Evolutionary conservation across 2,329 filamentous ascomycete species (phyloP).

Genomic region (Colletotrichum sansevieriae): DNA sequence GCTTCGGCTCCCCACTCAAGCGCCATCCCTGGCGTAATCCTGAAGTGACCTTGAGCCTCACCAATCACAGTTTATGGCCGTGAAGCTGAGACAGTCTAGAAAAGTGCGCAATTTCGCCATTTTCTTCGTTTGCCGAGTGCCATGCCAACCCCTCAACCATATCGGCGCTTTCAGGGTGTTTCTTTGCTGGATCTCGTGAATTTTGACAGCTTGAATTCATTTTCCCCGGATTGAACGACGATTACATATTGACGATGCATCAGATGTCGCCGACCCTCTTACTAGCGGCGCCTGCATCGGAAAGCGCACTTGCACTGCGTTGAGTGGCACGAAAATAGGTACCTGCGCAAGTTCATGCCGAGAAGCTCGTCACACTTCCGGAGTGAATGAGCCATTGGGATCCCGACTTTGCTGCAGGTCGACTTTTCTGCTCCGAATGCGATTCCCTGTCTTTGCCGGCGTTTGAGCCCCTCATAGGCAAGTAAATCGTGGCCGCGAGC

Average conservation of each 20-base stretch:
- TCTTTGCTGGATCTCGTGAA: constrained; percentile 12
- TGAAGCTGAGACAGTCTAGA: constrained; percentile 31
- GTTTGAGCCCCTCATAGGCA: not conserved
- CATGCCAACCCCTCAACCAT: constrained; percentile 8
- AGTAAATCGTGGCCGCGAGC: not conserved
- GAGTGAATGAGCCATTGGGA: not conserved
- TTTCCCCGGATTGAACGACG: not conserved
- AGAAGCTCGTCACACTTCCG: not conserved
- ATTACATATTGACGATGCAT: not conserved
- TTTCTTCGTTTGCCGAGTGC: constrained; percentile 27
- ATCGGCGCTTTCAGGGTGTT: constrained; percentile 30
- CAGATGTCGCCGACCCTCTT: not conserved
- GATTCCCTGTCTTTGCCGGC: not conserved
- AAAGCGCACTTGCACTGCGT: constrained; percentile 16
- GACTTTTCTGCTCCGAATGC: constrained; percentile 2
- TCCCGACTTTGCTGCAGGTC: not conserved
- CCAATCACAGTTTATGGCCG: constrained; percentile 28
- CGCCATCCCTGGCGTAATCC: constrained; percentile 20
- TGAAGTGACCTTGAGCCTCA: constrained; percentile 19
- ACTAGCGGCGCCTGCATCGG: not conserved
- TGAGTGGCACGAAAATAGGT: constrained; percentile 5
- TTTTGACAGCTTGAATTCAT: constrained; percentile 5
- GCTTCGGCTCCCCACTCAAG: constrained; percentile 1
- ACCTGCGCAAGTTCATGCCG: constrained; percentile 27
- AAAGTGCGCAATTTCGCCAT: constrained; percentile 32